Conservation (phyloP, 2,329 filamentous ascomycete species). For the Ceratocystis diversiconidia region DNA sequence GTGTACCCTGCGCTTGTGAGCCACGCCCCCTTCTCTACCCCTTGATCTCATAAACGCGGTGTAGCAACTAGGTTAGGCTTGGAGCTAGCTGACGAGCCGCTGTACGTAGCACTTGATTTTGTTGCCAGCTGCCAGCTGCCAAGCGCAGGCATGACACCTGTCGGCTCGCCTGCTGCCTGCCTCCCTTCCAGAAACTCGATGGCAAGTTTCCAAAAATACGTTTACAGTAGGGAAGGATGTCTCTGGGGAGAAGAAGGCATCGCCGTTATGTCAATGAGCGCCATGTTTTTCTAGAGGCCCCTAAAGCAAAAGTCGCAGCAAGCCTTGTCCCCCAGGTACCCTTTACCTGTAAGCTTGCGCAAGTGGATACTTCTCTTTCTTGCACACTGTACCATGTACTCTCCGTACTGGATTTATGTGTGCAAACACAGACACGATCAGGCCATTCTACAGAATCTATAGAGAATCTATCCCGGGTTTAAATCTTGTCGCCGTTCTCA, state of each 20-base stretch:
- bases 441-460: neutral
- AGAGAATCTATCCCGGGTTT: neutral
- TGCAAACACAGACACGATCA: neutral
- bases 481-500: neutral
- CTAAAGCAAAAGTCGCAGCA: neutral
- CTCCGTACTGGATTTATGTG: neutral
- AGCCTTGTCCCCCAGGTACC: neutral
- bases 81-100: neutral
- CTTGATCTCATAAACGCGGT: neutral
- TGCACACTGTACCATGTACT: neutral
- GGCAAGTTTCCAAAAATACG: neutral
- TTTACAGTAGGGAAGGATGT: no score
- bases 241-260: no score
- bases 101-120: neutral
- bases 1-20: neutral
- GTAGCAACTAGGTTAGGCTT: neutral
- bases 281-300: no score
- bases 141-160: neutral
- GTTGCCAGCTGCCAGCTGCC: neutral
- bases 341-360: neutral
- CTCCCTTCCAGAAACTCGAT: neutral
- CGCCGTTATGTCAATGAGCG: no score
- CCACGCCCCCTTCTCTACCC: neutral
- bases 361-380: neutral
- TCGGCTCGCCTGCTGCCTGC: neutral